Percentiles rank a stretch among this genome's conserved stretches.
These are phyloP conservation scores for Lentinus tigrinus DNA, from an alignment of 768 basidiomycete species.

Conservation along the genomic window DNA sequence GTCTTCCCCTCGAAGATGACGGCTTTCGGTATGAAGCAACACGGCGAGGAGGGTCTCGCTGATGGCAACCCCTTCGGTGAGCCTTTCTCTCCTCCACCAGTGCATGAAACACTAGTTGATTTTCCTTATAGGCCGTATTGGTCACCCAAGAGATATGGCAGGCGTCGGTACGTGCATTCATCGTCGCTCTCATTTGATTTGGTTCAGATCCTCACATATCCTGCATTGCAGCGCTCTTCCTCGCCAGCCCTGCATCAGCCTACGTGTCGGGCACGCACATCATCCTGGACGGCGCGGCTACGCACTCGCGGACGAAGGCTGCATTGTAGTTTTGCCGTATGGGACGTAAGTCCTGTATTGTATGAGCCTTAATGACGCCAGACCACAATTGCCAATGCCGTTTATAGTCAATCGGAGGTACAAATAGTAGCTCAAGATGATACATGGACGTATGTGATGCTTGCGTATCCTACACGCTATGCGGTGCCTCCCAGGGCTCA, in stretches of 20 bases:
- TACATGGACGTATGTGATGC: too few relatives aligned
- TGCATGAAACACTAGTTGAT: background rate
- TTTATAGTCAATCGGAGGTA: too few relatives aligned
- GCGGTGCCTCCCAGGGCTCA: too few relatives aligned
- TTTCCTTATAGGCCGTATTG: conserved; percentile 54
- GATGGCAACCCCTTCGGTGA: conserved; percentile 63
- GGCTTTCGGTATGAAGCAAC: conserved; percentile 58
- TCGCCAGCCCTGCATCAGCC: conserved; percentile 67
- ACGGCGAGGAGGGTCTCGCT: conserved; percentile 52
- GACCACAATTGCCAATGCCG: too few relatives aligned
- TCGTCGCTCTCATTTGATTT: background rate
- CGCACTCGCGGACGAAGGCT: conserved; percentile 7
- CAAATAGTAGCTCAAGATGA: too few relatives aligned
- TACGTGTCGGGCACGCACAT: conserved; percentile 77
- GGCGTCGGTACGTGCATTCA: conserved; percentile 45
- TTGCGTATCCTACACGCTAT: too few relatives aligned
- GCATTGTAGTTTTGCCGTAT: too few relatives aligned
- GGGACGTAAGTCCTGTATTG: too few relatives aligned
- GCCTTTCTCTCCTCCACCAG: background rate
- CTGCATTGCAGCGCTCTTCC: conserved; percentile 28
- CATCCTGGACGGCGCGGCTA: conserved; percentile 56
- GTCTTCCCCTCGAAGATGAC: conserved; percentile 88
- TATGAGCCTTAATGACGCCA: too few relatives aligned
- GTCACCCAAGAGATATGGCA: conserved; percentile 64
- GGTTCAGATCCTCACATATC: background rate